Base-by-base conservation (phyloP, 371 early-diverging fungal genomes). In the Umbelopsis sp. region DNA sequence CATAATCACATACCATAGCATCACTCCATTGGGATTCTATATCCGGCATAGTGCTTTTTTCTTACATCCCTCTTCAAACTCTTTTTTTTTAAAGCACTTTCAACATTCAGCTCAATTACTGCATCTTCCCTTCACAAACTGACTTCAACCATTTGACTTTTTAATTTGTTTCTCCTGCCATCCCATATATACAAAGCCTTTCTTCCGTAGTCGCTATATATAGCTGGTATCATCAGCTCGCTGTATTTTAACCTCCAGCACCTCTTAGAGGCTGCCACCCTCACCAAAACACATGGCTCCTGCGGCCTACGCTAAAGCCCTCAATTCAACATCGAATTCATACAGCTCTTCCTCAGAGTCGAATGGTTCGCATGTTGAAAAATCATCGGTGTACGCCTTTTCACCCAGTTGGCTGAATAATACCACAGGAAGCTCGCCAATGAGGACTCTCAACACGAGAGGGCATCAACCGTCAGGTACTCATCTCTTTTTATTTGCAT, bases 251-350 rank as follows among this genome's bases (percentile, higher is more conserved):
- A 18, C 12, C 57, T n/a, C 20, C 37, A 57, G 57, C 57, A 57
- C 57, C 57, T 57, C 57, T 25, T 57, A 25, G 57, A 57, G 57
- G 57, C 57, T 57, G 57, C 57, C 57, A 12, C 57, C 35, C 35
- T 16, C 57, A 18, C n/a, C 37, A 57, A 57, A 29, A 35, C 57
- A 57, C 35, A 57, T 57, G 57, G 57, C 57, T 57, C 57, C 57
- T 35, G 57, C 57, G 35, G 57, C 57, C 57, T 57, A 57, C 35
- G 57, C 57, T n/a, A 57, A 57, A 35, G 18, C 57, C 18, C 29
- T 29, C n/a, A 35, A 57, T 18, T 57, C 57, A 35, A 57, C 57
- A 29, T 57, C 57, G 35, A 35, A 57, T 35, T 18, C 57, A 57
- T 57, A 25, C 29, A 29, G 35, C 35, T 35, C 29, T 35, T 0